These are phyloP conservation scores for Aspergillus coremiiformis DNA, from an alignment of 495 filamentous ascomycete species.

Conservation along the genomic window DNA sequence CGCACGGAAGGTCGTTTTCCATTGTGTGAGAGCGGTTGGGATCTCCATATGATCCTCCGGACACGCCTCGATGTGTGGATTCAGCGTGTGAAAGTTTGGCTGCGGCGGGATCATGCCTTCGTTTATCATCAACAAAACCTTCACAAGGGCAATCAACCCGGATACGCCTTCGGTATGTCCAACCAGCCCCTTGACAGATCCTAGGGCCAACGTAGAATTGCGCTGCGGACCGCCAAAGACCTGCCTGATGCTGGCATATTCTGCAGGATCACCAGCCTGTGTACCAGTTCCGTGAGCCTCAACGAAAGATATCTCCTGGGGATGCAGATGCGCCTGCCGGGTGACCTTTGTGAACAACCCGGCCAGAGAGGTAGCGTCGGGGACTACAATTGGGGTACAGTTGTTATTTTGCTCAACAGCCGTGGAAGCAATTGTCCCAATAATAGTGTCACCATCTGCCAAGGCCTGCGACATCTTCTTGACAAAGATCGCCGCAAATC, in stretches of 20 bases:
- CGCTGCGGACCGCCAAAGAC: conserved; percentile 27
- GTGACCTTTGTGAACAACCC: conserved; percentile 50
- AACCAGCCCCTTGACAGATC: conserved; percentile 44
- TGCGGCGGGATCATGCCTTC: conserved; percentile 34
- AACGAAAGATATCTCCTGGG: conserved; percentile 59
- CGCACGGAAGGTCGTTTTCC: conserved; percentile 25
- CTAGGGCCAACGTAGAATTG: conserved; percentile 15
- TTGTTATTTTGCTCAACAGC: conserved; percentile 62
- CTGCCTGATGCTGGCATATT: conserved; percentile 39
- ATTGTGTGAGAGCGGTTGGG: conserved; percentile 18
- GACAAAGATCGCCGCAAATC: conserved; percentile 55
- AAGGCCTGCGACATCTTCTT: conserved; percentile 59
- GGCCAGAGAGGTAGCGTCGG: conserved; percentile 55
- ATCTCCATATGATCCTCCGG: conserved; percentile 36
- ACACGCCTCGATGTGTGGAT: conserved; percentile 25
- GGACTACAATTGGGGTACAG: conserved; percentile 62
- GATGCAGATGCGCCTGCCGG: conserved; percentile 48
- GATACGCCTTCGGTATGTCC: conserved; percentile 47
- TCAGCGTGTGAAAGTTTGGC: conserved; percentile 34
- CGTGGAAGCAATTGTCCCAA: conserved; percentile 54
- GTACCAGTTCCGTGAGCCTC: conserved; percentile 78
- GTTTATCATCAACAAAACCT: conserved; percentile 44
- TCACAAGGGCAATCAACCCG: conserved; percentile 40
- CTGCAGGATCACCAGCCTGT: conserved; percentile 61
- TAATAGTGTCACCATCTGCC: conserved; percentile 53